Conservation (phyloP, 106 monocot species). For the Dendrobium nobile region DNA sequence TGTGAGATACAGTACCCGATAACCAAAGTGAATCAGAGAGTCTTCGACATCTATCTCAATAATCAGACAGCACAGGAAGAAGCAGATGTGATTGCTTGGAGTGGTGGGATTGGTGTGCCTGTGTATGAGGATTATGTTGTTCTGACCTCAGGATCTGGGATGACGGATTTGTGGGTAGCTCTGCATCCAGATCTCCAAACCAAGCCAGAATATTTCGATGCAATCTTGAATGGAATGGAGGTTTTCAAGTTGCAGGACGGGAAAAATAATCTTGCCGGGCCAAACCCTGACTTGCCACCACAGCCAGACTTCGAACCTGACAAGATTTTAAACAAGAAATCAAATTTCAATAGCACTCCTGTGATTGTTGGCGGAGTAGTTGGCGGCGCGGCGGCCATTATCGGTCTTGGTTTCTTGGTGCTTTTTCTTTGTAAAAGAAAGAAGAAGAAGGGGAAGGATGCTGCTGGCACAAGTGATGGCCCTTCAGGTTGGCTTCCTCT, state of each 20-base stretch:
- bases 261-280: conserved; percentile 41
- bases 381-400: conserved; percentile 20
- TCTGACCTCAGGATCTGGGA: conserved; percentile 22
- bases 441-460: conserved; percentile 27
- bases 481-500: conserved; percentile 59
- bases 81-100: conserved; percentile 39
- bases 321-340: background rate
- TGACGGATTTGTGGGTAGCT: conserved; percentile 44
- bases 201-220: conserved; percentile 29
- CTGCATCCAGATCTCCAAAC: conserved; percentile 28
- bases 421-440: conserved; percentile 15
- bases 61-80: conserved; percentile 37
- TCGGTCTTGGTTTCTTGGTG: conserved; percentile 12
- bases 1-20: conserved; percentile 65
- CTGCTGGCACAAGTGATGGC: conserved; percentile 28
- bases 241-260: conserved; percentile 41
- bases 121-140: conserved; percentile 38
- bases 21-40: conserved; percentile 34
- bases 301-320: conserved; percentile 6
- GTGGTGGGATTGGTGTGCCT: conserved; percentile 37
- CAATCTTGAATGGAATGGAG: conserved; percentile 61
- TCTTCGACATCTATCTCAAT: conserved; percentile 43
- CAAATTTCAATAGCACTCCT: conserved; percentile 5
- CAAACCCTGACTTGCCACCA: conserved; percentile 21
- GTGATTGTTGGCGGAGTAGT: conserved; percentile 35